Evolutionary conservation across 2,329 filamentous ascomycete genomes (phyloP).

Genomic region (Immersiporthe knoxdaviesiana): DNA sequence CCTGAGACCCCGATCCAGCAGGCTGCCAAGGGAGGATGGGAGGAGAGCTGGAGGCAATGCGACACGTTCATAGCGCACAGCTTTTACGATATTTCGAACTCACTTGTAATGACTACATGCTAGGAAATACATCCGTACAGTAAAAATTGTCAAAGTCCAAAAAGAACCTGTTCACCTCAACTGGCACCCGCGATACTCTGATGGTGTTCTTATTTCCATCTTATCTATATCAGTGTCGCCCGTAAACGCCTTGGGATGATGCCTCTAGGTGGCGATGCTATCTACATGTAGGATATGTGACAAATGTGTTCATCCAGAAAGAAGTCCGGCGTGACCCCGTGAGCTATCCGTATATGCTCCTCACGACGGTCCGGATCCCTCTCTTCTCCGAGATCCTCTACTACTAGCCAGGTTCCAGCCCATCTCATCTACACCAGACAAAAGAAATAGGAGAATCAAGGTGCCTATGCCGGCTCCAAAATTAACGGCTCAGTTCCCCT

Average conservation of each 20-base stretch:
- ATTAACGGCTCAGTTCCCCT: not conserved
- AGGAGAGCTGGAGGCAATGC: not conserved
- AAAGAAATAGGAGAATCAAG: not conserved
- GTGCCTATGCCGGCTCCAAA: not conserved
- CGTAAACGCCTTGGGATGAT: not conserved
- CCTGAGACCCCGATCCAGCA: not conserved
- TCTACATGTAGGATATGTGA: not conserved
- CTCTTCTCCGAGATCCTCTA: not conserved
- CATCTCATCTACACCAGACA: not conserved
- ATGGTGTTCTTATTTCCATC: not conserved
- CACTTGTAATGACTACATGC: not conserved
- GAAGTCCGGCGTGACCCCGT: not conserved
- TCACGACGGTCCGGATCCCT: not conserved
- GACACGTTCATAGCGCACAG: not conserved
- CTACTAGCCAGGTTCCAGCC: not conserved
- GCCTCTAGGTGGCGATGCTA: not conserved
- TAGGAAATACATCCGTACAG: not conserved
- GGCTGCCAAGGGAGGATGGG: not conserved
- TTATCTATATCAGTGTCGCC: not conserved
- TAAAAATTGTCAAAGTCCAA: too few relatives aligned
- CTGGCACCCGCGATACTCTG: not conserved
- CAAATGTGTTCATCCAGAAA: not conserved
- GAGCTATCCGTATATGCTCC: not conserved
- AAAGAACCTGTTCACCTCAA: not conserved
- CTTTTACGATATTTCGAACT: not conserved